These are phyloP conservation scores for Ogataea haglerorum DNA, from an alignment of 805 yeast genomes.

Conservation along the genomic window DNA sequence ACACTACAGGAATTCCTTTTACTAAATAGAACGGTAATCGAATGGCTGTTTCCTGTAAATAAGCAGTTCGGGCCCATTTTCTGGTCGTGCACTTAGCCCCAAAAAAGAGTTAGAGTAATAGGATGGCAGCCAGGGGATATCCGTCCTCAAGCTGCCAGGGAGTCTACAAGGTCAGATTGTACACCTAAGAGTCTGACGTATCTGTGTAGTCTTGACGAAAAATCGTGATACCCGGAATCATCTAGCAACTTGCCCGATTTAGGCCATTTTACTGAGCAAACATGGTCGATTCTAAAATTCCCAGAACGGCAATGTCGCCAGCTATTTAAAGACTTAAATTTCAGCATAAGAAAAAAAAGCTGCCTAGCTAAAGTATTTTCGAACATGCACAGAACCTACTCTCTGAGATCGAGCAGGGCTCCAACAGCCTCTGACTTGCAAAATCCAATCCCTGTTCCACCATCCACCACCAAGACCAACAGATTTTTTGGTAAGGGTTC, in stretches of 20 bases:
- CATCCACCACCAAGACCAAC: constrained; percentile 73
- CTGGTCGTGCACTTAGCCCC: constrained; percentile 1
- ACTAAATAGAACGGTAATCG: too few relatives aligned
- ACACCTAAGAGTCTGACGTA: not conserved
- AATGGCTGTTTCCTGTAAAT: not conserved
- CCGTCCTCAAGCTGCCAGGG: not conserved
- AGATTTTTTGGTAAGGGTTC: constrained; percentile 85
- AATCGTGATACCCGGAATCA: not conserved
- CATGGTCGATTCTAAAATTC: constrained; percentile 14
- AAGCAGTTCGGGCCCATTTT: not conserved
- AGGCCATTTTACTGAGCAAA: constrained; percentile 5
- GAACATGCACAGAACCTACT: constrained; percentile 95
- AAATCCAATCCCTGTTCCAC: constrained; percentile 93
- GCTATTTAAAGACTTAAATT: constrained; percentile 11
- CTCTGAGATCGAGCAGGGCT: constrained; percentile 90
- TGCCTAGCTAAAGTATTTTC: constrained; percentile 6
- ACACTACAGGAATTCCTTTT: too few relatives aligned
- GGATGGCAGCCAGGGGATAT: not conserved
- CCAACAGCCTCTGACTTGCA: constrained; percentile 96
- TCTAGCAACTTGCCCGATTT: constrained; percentile 5
- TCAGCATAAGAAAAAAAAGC: constrained; percentile 12
- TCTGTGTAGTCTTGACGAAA: not conserved
- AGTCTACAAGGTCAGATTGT: not conserved
- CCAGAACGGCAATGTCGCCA: constrained; percentile 17
- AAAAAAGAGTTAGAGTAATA: constrained; percentile 6